Conservation (phyloP, 1,139 yeast genomes). For the Yueomyces sp. region DNA sequence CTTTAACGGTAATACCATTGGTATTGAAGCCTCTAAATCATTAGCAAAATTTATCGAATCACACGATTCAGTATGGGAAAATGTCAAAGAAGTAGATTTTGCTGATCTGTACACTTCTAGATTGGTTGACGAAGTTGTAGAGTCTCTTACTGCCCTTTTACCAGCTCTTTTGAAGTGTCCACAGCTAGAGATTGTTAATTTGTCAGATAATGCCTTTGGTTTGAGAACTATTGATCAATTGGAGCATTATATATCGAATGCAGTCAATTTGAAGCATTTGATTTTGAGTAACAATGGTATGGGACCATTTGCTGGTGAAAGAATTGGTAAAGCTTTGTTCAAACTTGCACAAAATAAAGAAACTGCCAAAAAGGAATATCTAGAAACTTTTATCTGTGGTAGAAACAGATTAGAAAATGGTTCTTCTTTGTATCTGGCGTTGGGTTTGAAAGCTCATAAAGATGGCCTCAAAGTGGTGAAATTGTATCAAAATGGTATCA, state of each 20-base stretch:
- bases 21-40: constrained; percentile 73
- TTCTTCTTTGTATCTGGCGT: constrained; percentile 62
- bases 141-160: constrained; percentile 57
- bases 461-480: constrained; percentile 58
- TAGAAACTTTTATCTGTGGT: constrained; percentile 85
- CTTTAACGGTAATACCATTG: constrained; percentile 87
- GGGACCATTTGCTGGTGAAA: constrained; percentile 95
- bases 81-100: constrained; percentile 57
- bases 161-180: constrained; percentile 62
- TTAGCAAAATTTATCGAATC: constrained; percentile 47
- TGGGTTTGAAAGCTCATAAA: constrained; percentile 62
- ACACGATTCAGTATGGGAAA: constrained; percentile 31
- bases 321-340: constrained; percentile 78
- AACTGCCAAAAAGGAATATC: constrained; percentile 30
- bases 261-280: constrained; percentile 71
- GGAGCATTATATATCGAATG: constrained; percentile 63
- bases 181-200: constrained; percentile 58
- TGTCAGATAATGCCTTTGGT: constrained; percentile 94
- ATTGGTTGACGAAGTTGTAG: constrained; percentile 87
- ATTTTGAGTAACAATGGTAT: constrained; percentile 88
- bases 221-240: constrained; percentile 87
- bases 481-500: constrained; percentile 89
- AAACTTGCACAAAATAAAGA: constrained; percentile 56
- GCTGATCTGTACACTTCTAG: constrained; percentile 93
- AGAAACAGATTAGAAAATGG: constrained; percentile 95